These are phyloP conservation scores for Boletus sp. DNA, from an alignment of 768 basidiomycete species.

Conservation along the genomic window DNA sequence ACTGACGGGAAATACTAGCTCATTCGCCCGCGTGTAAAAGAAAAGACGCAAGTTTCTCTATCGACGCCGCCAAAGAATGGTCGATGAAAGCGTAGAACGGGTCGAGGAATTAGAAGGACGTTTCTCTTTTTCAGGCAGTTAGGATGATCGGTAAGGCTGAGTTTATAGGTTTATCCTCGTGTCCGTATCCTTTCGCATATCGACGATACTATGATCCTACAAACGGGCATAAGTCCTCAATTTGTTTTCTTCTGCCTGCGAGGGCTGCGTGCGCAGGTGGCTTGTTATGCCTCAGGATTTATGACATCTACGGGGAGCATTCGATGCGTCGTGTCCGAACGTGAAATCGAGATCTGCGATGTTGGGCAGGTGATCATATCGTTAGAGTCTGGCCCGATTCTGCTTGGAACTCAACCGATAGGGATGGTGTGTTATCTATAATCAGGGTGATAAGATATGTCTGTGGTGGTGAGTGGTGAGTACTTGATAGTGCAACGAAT, in stretches of 20 bases:
- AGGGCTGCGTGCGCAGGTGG: background rate
- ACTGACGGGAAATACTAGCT: no score
- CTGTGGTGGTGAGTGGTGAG: constrained; percentile 32
- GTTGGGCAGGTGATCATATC: background rate
- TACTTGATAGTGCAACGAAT: constrained; percentile 18
- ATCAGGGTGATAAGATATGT: constrained; percentile 30
- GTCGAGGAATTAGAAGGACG: background rate
- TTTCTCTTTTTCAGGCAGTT: background rate
- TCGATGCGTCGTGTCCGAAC: background rate
- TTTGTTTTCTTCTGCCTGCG: background rate
- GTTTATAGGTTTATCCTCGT: background rate
- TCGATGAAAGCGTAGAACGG: no score
- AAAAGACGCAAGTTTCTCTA: no score
- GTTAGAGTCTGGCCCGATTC: background rate
- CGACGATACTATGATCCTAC: background rate
- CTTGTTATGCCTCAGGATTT: background rate
- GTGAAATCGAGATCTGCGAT: background rate
- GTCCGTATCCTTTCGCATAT: background rate
- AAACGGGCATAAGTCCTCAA: background rate
- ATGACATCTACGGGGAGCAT: no score
- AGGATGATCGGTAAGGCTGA: no score
- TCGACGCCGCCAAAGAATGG: no score
- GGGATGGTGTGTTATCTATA: constrained; percentile 21
- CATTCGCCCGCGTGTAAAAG: no score
- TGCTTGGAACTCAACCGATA: background rate